These are phyloP conservation scores for Penicillium riverlandense DNA, from an alignment of 495 filamentous ascomycete genomes.

Conservation along the genomic window DNA sequence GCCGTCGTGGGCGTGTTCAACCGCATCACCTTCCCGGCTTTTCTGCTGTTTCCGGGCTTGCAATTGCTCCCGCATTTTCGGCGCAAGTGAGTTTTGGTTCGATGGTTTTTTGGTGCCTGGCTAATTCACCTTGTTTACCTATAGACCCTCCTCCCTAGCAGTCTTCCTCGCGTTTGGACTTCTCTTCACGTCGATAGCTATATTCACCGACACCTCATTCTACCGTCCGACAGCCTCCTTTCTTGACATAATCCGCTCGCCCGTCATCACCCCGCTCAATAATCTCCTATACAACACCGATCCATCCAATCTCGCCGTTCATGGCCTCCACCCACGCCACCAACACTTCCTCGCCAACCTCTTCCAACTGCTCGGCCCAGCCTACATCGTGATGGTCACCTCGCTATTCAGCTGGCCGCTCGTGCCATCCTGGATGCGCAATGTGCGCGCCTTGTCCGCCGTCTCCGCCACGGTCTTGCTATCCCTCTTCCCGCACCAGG, in stretches of 20 bases:
- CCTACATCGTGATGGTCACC: slow-evolving; percentile 55
- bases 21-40: slow-evolving; percentile 93
- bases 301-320: slow-evolving; percentile 70
- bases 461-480: slow-evolving; percentile 73
- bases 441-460: slow-evolving; percentile 56
- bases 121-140: slow-evolving; percentile 6
- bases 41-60: slow-evolving; percentile 71
- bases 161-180: slow-evolving; percentile 52
- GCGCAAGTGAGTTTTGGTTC: slow-evolving; percentile 53
- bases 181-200: slow-evolving; percentile 60
- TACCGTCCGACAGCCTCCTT: slow-evolving; percentile 54
- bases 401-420: slow-evolving; percentile 46
- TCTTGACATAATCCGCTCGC: slow-evolving; percentile 45
- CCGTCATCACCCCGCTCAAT: slow-evolving; percentile 83
- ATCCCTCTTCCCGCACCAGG: slow-evolving; percentile 85
- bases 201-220: slow-evolving; percentile 76
- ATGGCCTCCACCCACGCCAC: slow-evolving; percentile 88
- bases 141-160: slow-evolving; percentile 62
- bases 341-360: slow-evolving; percentile 84
- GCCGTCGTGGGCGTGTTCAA: slow-evolving; percentile 86
- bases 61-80: slow-evolving; percentile 77
- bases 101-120: background rate
- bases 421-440: slow-evolving; percentile 43
- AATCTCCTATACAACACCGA: slow-evolving; percentile 83
- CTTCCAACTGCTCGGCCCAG: slow-evolving; percentile 86